phyloP scores from a whole-genome alignment of 495 filamentous ascomycete species.

The Evansstolkia leycettana region DNA sequence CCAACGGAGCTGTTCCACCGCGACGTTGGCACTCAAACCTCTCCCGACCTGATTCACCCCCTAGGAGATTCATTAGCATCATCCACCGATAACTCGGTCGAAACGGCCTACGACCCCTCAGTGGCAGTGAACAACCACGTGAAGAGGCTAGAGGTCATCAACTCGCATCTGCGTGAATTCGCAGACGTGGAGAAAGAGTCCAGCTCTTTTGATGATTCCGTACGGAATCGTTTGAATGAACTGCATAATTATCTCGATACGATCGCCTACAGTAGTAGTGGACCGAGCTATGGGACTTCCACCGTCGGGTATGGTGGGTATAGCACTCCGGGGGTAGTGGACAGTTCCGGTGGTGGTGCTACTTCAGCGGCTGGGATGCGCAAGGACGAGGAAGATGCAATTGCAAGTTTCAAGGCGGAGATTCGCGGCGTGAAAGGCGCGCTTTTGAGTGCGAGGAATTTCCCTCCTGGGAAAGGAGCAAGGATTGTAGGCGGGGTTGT shows the following conservation, averaged over 20 bases:
- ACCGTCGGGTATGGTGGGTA: conserved; percentile 23
- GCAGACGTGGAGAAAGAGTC: conserved; percentile 33
- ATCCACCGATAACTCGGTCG: conserved; percentile 5
- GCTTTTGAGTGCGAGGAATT: conserved; percentile 65
- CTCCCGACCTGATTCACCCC: conserved; percentile 28
- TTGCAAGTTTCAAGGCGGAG: conserved; percentile 65
- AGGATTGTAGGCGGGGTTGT: conserved; percentile 13
- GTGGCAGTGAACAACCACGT: conserved; percentile 25
- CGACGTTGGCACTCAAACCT: conserved; percentile 80
- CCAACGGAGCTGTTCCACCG: conserved; percentile 85
- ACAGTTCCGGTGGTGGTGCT: conserved; percentile 8
- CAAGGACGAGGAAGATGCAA: conserved; percentile 59
- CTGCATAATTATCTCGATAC: conserved; percentile 40
- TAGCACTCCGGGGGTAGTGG: conserved; percentile 13
- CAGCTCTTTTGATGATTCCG: conserved; percentile 28
- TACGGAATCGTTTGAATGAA: conserved; percentile 30
- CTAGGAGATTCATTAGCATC: conserved; percentile 7
- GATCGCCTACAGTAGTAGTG: conserved; percentile 35
- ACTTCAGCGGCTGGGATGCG: conserved; percentile 20
- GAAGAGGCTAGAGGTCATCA: conserved; percentile 32
- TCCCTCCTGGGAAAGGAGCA: conserved; percentile 34
- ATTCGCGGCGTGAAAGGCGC: conserved; percentile 91
- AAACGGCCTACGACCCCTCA: conserved; percentile 10
- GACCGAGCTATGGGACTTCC: neutral
- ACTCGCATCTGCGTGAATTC: conserved; percentile 41